Conservation (phyloP, 192 early-diverging fungal genomes). For the Backusella luteola region DNA sequence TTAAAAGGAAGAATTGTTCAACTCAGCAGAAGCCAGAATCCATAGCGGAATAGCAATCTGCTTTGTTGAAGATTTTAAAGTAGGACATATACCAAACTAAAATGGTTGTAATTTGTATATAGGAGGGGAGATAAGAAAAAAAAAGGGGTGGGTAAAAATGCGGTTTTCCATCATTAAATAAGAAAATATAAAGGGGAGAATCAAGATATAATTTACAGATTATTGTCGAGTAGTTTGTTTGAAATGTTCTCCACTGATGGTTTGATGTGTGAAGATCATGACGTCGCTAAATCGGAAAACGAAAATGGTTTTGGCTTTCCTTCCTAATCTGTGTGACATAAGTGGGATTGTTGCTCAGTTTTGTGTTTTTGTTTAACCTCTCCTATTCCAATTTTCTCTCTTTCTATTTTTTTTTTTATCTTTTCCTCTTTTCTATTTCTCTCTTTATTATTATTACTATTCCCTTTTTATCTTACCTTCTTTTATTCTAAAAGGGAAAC, state of each 20-base stretch:
- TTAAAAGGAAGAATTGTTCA: not conserved
- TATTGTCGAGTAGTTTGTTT: not conserved
- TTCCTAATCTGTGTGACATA: not conserved
- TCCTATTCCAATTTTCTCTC: not conserved
- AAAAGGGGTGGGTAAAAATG: not conserved
- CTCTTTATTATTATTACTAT: not conserved
- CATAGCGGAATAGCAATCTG: not conserved
- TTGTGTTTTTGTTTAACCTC: slow-evolving; percentile 8
- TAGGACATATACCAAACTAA: not conserved
- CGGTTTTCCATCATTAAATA: not conserved
- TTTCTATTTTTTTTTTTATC: not conserved
- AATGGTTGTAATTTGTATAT: not conserved
- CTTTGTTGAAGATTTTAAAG: not conserved
- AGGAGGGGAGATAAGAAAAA: not conserved
- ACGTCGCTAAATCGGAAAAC: not conserved
- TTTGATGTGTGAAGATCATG: not conserved
- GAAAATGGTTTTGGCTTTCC: not conserved
- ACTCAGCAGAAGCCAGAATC: not conserved
- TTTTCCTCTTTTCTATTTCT: not conserved
- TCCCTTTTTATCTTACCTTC: not conserved
- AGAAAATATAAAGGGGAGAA: not conserved
- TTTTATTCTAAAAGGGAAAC: not conserved
- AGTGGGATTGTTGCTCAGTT: not conserved
- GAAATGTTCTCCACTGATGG: not conserved
- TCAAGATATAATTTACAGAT: not conserved